Conservation (phyloP, 371 early-diverging fungal species). For the Actinomortierella wolfii region DNA sequence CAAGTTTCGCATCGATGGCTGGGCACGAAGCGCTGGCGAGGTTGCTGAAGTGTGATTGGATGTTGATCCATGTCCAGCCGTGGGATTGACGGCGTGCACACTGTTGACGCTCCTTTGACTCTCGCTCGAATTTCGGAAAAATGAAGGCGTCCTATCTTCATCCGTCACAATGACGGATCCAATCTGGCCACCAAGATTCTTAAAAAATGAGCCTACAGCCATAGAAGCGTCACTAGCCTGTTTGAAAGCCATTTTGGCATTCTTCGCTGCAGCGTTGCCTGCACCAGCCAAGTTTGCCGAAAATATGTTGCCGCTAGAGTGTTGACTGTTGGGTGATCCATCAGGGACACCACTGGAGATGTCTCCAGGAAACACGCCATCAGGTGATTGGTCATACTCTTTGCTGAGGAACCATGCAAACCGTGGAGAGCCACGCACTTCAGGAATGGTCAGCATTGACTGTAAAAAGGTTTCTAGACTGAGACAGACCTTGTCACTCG, state of each 20-base stretch:
- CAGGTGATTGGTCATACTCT: conserved; percentile 24
- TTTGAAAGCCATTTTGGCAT: conserved; percentile 30
- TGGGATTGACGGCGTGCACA: too few species aligned
- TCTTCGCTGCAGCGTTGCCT: conserved; percentile 18
- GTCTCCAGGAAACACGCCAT: not conserved
- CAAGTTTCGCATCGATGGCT: not conserved
- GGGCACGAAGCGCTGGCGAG: too few species aligned
- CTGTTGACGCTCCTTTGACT: too few species aligned
- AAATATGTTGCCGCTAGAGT: too few species aligned
- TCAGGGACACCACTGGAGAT: too few species aligned
- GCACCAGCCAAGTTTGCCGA: too few species aligned
- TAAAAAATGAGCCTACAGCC: conserved; percentile 38
- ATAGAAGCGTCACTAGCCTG: conserved; percentile 42
- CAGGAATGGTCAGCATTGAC: conserved; percentile 31
- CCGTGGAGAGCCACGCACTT: conserved; percentile 18
- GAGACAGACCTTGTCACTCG: conserved; percentile 39
- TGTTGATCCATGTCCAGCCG: too few species aligned
- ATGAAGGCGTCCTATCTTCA: too few species aligned
- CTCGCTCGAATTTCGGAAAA: too few species aligned
- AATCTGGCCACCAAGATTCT: conserved; percentile 23
- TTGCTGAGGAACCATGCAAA: conserved; percentile 39
- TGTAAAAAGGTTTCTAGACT: conserved; percentile 25
- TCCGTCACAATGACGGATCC: too few species aligned
- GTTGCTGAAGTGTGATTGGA: not conserved
- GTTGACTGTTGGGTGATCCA: too few species aligned